phyloP scores from a whole-genome alignment of 768 basidiomycete species.

The Sarcodon aspratus region DNA sequence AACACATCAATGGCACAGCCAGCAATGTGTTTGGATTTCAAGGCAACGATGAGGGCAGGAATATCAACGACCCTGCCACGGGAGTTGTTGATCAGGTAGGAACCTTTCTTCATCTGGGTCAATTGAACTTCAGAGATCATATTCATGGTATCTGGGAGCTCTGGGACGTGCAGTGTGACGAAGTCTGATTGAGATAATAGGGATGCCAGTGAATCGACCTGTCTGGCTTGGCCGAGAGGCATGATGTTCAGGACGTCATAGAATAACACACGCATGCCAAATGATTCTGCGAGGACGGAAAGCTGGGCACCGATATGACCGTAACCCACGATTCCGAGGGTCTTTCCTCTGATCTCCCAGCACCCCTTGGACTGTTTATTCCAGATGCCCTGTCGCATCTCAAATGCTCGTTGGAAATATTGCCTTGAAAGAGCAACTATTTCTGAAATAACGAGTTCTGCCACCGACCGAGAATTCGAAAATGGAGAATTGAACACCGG shows the following conservation, averaged over 20 bases:
- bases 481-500: conserved; percentile 99
- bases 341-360: conserved; percentile 98
- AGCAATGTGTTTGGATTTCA: conserved; percentile 81
- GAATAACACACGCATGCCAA: conserved; percentile 94
- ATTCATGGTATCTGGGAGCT: conserved; percentile 90
- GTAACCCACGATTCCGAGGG: conserved; percentile 94
- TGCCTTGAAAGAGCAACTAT: conserved; percentile 91
- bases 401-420: conserved; percentile 77
- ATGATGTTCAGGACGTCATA: conserved; percentile 94
- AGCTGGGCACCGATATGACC: conserved; percentile 98
- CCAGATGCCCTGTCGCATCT: conserved; percentile 87
- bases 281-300: conserved; percentile 91
- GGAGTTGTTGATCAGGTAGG: conserved; percentile 97
- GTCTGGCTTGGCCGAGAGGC: conserved; percentile 91
- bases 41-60: conserved; percentile 71
- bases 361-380: conserved; percentile 98
- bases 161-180: conserved; percentile 93
- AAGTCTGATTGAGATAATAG: conserved; percentile 82
- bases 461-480: conserved; percentile 97
- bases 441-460: conserved; percentile 93
- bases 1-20: conserved; percentile 92
- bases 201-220: conserved; percentile 67
- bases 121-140: conserved; percentile 78
- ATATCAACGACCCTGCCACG: conserved; percentile 95
- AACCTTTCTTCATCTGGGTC: conserved; percentile 84